Evolutionary conservation across 2,329 filamentous ascomycete genomes (phyloP).

Genomic region (Fusarium hainanense): DNA sequence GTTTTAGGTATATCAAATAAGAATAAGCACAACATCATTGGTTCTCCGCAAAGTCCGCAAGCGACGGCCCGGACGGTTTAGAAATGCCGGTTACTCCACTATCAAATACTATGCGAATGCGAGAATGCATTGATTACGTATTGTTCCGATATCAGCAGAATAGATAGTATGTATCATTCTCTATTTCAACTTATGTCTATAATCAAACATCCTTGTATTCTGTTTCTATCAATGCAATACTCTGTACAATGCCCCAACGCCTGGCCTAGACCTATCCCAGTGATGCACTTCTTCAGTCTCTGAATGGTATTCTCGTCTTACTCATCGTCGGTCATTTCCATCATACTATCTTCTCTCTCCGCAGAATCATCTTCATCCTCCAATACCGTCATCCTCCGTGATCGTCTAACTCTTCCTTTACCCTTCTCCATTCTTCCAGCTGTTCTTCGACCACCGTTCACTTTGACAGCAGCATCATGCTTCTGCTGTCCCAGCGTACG

Average conservation of each 20-base stretch:
- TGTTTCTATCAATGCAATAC: slow-evolving; percentile 9
- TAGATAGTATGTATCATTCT: neutral
- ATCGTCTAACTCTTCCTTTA: slow-evolving; percentile 57
- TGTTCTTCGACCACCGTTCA: slow-evolving; percentile 48
- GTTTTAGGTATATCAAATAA: slow-evolving; percentile 6
- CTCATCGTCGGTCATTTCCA: slow-evolving; percentile 69
- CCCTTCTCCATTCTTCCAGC: slow-evolving; percentile 53
- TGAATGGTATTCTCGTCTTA: slow-evolving; percentile 7
- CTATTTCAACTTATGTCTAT: neutral
- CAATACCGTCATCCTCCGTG: slow-evolving; percentile 48
- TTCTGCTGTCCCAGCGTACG: slow-evolving; percentile 61
- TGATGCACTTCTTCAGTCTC: slow-evolving; percentile 4
- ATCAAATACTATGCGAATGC: slow-evolving; percentile 2
- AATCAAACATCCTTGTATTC: neutral
- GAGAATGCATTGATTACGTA: neutral
- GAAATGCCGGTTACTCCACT: slow-evolving; percentile 30
- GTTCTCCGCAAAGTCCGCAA: slow-evolving; percentile 14
- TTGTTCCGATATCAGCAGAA: neutral
- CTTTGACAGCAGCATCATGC: slow-evolving; percentile 55
- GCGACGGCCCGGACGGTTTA: slow-evolving; percentile 27
- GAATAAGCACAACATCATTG: slow-evolving; percentile 42
- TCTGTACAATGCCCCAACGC: slow-evolving; percentile 29
- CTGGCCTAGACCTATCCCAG: slow-evolving; percentile 24
- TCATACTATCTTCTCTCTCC: slow-evolving; percentile 59
- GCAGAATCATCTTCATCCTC: slow-evolving; percentile 51